Percentiles rank a stretch among this genome's conserved stretches.
These are phyloP conservation scores for Emydomyces testavorans DNA, from an alignment of 2,329 filamentous ascomycete genomes.

Conservation along the genomic window DNA sequence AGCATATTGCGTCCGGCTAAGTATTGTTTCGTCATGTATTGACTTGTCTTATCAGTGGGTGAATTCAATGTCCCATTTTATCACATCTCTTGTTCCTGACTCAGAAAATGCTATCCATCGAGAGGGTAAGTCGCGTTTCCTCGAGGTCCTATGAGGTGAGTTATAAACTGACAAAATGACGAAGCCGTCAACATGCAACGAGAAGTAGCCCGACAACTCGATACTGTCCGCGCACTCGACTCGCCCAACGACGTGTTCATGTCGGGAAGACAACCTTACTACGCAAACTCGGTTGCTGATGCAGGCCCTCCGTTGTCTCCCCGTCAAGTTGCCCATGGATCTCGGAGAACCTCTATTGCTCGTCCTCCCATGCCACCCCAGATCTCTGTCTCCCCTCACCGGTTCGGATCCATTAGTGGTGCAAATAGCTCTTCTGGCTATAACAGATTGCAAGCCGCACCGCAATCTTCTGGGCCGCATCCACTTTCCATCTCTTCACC, in stretches of 20 bases:
- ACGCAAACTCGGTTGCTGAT: constrained; percentile 51
- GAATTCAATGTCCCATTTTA: constrained; percentile 65
- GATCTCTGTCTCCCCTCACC: constrained; percentile 63
- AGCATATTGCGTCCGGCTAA: constrained; percentile 17
- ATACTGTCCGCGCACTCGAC: constrained; percentile 46
- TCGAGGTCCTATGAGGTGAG: neutral
- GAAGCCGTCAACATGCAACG: constrained; percentile 48
- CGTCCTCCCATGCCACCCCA: constrained; percentile 72
- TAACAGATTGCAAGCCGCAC: constrained; percentile 55
- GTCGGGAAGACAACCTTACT: constrained; percentile 54
- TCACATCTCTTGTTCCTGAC: constrained; percentile 62
- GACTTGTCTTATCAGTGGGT: constrained; percentile 51
- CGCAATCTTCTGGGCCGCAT: constrained; percentile 50
- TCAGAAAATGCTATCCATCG: constrained; percentile 66
- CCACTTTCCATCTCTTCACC: constrained; percentile 48
- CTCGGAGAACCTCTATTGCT: constrained; percentile 58
- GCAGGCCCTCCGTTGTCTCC: constrained; percentile 69
- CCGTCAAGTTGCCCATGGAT: constrained; percentile 71
- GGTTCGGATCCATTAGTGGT: constrained; percentile 75
- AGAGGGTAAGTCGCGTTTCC: constrained; percentile 53
- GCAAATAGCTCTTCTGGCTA: constrained; percentile 56
- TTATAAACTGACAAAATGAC: constrained; percentile 1
- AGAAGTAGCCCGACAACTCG: constrained; percentile 51
- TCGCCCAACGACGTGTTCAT: constrained; percentile 55
- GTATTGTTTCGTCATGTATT: neutral